Evolutionary conservation across 2,329 filamentous ascomycete genomes (phyloP).

Genomic region (Monilinia laxa): DNA sequence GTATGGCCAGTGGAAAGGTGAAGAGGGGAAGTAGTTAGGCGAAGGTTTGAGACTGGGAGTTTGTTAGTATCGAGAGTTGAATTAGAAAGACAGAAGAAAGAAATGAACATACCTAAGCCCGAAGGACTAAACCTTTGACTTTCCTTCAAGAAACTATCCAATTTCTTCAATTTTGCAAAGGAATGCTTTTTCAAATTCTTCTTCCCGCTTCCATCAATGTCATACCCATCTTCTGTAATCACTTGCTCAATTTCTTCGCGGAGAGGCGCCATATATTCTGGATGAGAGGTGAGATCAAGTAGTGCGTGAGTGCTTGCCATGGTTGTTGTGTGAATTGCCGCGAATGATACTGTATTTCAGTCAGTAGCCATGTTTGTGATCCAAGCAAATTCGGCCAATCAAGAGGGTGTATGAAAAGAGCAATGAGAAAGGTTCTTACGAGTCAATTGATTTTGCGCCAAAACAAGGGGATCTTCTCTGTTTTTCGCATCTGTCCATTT

Average conservation of each 20-base stretch:
- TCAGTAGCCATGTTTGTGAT: not conserved
- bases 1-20: constrained; percentile 30
- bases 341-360: constrained; percentile 29
- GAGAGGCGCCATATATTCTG: constrained; percentile 44
- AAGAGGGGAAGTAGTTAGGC: not conserved
- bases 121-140: constrained; percentile 42
- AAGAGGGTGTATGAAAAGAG: not conserved
- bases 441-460: not conserved
- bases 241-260: constrained; percentile 34
- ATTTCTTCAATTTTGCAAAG: constrained; percentile 38
- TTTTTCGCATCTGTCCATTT: constrained; percentile 16
- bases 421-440: not conserved
- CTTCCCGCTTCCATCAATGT: constrained; percentile 45
- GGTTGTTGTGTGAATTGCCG: constrained; percentile 54
- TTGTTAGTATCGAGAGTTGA: constrained; percentile 27
- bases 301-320: constrained; percentile 50
- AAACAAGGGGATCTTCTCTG: not conserved
- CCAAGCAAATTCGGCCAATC: not conserved
- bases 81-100: not conserved
- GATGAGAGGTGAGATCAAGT: constrained; percentile 51
- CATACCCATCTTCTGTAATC: constrained; percentile 44
- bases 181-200: constrained; percentile 38
- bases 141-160: constrained; percentile 48
- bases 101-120: not conserved
- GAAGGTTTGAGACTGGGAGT: constrained; percentile 24